These are phyloP conservation scores for Gossypioides kirkii DNA, from an alignment of 345 rosid species.

Conservation along the genomic window DNA sequence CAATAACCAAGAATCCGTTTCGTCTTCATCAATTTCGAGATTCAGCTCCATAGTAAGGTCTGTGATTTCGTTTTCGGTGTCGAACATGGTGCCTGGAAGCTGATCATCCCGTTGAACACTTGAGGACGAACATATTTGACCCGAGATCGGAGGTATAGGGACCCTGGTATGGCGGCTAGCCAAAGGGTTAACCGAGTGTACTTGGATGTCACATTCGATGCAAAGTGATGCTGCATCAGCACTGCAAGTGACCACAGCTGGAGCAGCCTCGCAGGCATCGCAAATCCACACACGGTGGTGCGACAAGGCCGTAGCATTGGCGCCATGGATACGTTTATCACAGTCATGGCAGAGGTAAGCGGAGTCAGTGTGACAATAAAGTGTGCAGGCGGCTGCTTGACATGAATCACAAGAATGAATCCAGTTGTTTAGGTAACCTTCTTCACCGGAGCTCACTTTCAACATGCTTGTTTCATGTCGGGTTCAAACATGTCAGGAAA, in stretches of 20 bases:
- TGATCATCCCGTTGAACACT: conserved; percentile 4
- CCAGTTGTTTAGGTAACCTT: conserved; percentile 19
- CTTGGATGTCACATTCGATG: conserved; percentile 23
- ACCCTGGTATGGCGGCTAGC: conserved; percentile 21
- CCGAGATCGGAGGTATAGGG: conserved; percentile 15
- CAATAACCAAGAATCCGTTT: conserved; percentile 28
- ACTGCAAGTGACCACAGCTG: conserved; percentile 30
- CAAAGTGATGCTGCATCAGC: conserved; percentile 37
- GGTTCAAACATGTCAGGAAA: conserved; percentile 2
- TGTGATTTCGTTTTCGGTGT: conserved; percentile 1
- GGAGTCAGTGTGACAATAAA: conserved; percentile 29
- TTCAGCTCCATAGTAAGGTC: background rate
- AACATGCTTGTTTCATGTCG: conserved; percentile 20
- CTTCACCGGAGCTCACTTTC: conserved; percentile 6
- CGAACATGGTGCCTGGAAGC: conserved; percentile 1
- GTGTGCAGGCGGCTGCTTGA: conserved; percentile 23
- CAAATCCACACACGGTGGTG: conserved; percentile 32
- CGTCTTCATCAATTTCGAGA: conserved; percentile 19
- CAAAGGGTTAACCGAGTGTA: conserved; percentile 26
- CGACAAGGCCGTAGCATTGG: conserved; percentile 4
- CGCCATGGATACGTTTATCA: conserved; percentile 21
- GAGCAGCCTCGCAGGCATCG: conserved; percentile 25
- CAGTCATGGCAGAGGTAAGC: conserved; percentile 28
- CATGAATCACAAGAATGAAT: conserved; percentile 23
- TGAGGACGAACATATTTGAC: conserved; percentile 3